Conservation (phyloP, 1,284 basidiomycete genomes). For the Sanguinoderma infundibulare region DNA sequence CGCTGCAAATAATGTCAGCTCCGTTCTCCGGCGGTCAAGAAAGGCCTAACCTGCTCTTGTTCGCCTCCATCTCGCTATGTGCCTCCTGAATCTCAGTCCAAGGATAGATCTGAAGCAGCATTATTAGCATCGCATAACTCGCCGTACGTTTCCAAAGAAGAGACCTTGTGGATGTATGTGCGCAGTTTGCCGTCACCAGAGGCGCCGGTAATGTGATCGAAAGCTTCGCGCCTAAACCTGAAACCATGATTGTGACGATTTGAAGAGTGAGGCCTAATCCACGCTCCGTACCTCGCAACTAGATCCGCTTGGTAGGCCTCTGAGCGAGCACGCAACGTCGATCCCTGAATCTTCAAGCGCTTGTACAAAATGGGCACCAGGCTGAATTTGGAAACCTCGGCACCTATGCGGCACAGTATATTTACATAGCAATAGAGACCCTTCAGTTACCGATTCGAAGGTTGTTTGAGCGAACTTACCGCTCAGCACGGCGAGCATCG, state of each 20-base stretch:
- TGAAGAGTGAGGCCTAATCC: background rate
- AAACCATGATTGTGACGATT: background rate
- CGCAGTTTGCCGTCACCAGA: constrained; percentile 65
- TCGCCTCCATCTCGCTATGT: constrained; percentile 86
- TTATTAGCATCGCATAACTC: background rate
- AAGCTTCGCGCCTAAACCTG: constrained; percentile 52
- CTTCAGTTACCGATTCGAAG: background rate
- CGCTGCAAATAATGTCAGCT: constrained; percentile 29
- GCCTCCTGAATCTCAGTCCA: constrained; percentile 87
- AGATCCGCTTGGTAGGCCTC: constrained; percentile 82
- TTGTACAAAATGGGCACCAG: constrained; percentile 80
- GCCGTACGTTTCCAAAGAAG: background rate
- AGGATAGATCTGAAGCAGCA: constrained; percentile 63
- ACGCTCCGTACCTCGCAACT: constrained; percentile 55
- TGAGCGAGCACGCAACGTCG: constrained; percentile 84
- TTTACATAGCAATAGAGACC: background rate
- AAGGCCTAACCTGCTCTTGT: constrained; percentile 66
- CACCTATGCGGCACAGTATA: constrained; percentile 48
- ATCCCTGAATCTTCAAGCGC: constrained; percentile 88
- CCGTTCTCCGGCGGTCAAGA: background rate
- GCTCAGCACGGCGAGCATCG: constrained; percentile 69
- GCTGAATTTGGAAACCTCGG: constrained; percentile 65
- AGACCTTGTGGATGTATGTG: constrained; percentile 78
- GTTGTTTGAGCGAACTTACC: constrained; percentile 46
- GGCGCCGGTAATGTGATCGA: constrained; percentile 63